Percentiles rank a stretch among this genome's conserved stretches.
Conservation (phyloP, 2,329 filamentous ascomycete genomes). For the Gremmenia infestans region DNA sequence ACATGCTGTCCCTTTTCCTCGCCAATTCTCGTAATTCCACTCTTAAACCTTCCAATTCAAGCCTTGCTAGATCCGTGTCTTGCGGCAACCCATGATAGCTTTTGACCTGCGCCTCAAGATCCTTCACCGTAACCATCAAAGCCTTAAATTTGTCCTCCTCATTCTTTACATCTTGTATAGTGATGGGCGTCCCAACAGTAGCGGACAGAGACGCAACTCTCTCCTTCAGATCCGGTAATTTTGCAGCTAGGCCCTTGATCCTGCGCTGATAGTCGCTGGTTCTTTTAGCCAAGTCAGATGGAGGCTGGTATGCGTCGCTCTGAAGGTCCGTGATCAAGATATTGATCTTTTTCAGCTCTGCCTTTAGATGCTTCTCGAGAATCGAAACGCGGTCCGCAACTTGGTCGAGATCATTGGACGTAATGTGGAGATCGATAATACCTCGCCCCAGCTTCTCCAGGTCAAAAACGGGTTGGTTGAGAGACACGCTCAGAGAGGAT, state of each 20-base stretch:
- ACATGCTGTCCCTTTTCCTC: slow-evolving; percentile 63
- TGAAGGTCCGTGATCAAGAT: slow-evolving; percentile 40
- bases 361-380: slow-evolving; percentile 52
- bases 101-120: slow-evolving; percentile 56
- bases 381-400: slow-evolving; percentile 47
- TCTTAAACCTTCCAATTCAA: slow-evolving; percentile 64
- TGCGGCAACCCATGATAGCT: slow-evolving; percentile 69
- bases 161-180: slow-evolving; percentile 52
- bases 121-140: slow-evolving; percentile 53
- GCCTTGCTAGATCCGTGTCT: slow-evolving; percentile 61
- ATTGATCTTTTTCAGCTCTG: slow-evolving; percentile 41
- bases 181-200: slow-evolving; percentile 28
- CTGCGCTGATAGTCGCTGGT: slow-evolving; percentile 71
- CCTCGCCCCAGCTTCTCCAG: slow-evolving; percentile 44
- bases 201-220: slow-evolving; percentile 40
- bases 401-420: slow-evolving; percentile 50
- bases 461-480: slow-evolving; percentile 37
- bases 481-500: slow-evolving; percentile 46
- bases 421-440: slow-evolving; percentile 53
- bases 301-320: slow-evolving; percentile 46
- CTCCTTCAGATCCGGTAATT: slow-evolving; percentile 63
- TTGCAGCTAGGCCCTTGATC: slow-evolving; percentile 60
- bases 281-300: slow-evolving; percentile 56
- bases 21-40: slow-evolving; percentile 57
- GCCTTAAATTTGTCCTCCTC: slow-evolving; percentile 55